phyloP scores from a whole-genome alignment of 2,329 filamentous ascomycete species.

The Tolypocladium tropicale region DNA sequence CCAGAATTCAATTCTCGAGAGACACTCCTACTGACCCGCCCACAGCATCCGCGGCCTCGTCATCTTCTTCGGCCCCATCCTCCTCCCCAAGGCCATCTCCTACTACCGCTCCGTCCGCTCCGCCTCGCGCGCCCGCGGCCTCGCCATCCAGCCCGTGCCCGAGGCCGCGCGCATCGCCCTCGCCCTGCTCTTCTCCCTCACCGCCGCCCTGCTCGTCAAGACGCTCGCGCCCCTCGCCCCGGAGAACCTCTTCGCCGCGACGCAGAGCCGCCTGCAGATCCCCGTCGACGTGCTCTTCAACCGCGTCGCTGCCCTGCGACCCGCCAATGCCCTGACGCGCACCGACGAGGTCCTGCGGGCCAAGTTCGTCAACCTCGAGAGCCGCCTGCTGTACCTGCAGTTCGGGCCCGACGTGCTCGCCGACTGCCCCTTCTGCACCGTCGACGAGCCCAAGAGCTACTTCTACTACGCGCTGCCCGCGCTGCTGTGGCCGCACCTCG shows the following conservation, averaged over 20 bases:
- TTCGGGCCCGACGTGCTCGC: conserved; percentile 68
- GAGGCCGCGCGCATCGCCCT: conserved; percentile 44
- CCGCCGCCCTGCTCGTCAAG: conserved; percentile 38
- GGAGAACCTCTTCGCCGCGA: conserved; percentile 72
- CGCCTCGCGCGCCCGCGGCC: conserved; percentile 30
- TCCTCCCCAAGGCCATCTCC: conserved; percentile 55
- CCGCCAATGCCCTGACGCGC: conserved; percentile 34
- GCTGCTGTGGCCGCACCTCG: conserved; percentile 65
- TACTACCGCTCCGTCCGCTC: conserved; percentile 49
- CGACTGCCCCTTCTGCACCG: conserved; percentile 71
- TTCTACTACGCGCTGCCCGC: conserved; percentile 71
- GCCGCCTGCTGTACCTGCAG: conserved; percentile 70
- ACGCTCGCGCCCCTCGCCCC: conserved; percentile 59
- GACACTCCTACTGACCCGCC: conserved; percentile 3
- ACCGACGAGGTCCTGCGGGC: conserved; percentile 55
- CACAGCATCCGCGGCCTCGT: conserved; percentile 42
- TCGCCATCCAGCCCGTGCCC: conserved; percentile 46
- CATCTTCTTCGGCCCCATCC: conserved; percentile 58
- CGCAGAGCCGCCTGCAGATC: conserved; percentile 73
- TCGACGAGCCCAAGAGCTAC: conserved; percentile 61
- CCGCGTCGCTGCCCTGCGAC: conserved; percentile 53
- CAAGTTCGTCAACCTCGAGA: conserved; percentile 61
- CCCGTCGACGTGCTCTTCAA: conserved; percentile 77
- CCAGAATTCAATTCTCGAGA: background rate
- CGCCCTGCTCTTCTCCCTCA: conserved; percentile 44